phyloP scores from a whole-genome alignment of 495 filamentous ascomycete species.

The Aspergillus egyptiacus region DNA sequence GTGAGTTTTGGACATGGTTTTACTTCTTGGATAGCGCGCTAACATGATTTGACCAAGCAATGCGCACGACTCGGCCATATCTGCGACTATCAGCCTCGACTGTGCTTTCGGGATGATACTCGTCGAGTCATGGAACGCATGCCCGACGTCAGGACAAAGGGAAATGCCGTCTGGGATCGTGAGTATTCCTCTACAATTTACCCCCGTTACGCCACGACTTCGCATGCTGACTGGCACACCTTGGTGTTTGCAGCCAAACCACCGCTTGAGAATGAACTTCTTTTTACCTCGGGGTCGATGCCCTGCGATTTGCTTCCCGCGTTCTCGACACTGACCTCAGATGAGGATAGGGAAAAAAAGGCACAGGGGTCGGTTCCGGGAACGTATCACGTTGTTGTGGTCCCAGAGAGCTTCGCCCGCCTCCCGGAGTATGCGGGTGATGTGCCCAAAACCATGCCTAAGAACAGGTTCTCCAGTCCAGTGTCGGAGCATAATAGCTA shows the following conservation, averaged over 20 bases:
- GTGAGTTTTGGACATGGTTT: slow-evolving; percentile 24
- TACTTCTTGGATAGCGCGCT: background rate
- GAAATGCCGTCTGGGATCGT: slow-evolving; percentile 52
- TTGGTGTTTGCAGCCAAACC: slow-evolving; percentile 4
- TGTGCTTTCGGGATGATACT: slow-evolving; percentile 53
- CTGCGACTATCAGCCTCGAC: slow-evolving; percentile 52
- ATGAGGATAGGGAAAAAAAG: slow-evolving; percentile 56
- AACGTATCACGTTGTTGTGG: slow-evolving; percentile 52
- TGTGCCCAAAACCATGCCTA: slow-evolving; percentile 14
- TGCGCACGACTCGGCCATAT: slow-evolving; percentile 50
- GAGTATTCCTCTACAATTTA: slow-evolving; percentile 16
- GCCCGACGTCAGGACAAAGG: slow-evolving; percentile 44
- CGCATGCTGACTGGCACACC: background rate
- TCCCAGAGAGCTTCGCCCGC: slow-evolving; percentile 49
- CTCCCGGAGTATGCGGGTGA: slow-evolving; percentile 49
- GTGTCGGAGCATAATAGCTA: slow-evolving; percentile 13
- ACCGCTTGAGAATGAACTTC: background rate
- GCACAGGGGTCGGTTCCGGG: slow-evolving; percentile 48
- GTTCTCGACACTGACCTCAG: slow-evolving; percentile 50
- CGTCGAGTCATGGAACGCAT: slow-evolving; percentile 50
- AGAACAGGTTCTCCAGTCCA: slow-evolving; percentile 8
- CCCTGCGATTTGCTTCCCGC: slow-evolving; percentile 41
- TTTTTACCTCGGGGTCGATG: background rate
- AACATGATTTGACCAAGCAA: slow-evolving; percentile 34
- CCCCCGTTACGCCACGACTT: background rate